Evolutionary conservation across 768 basidiomycete species (phyloP), one percentile per base, ranked within the genome.

Genomic region (Nidularia pulvinata): DNA sequence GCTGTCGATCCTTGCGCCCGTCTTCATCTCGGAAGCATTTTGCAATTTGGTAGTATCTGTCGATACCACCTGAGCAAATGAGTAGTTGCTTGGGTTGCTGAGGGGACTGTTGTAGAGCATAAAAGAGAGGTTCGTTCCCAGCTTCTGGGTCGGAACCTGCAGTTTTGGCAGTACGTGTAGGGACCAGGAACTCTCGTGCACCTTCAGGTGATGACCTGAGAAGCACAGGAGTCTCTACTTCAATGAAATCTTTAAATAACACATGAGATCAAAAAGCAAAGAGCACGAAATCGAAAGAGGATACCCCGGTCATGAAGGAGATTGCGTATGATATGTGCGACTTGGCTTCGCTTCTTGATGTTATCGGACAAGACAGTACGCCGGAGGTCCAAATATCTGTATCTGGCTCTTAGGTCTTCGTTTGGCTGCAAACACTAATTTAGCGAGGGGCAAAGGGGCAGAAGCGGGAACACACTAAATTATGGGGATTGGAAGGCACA

Each of bases 11-110:
- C 69, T 91, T 95, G 53, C 95, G 81, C 4, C 95, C 94, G 63
- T 93, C 93, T 69, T 98, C 95, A 68, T 98, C 95, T 45, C 95
- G 84, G 78, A 98, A 98, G 71, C 95, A 98, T 59, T 85, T 85
- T 11, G 95, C 95, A 50, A 98, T 78, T 68, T 98, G 95, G 71
- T 85, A 98, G 70, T 98, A 98, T 59, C 81, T 85, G 64, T 93
- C 89, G n/a, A 95, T 79, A 3, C 80, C 86, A 14, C 95, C 95
- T 7, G 95, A 96, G 57, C 88, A 88, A 22, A 97, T 90, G 52
- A 98, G 79, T 4, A 97, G 77, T 65, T 97, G 95, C 68, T 97
- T 98, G 3, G 94, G 93, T 69, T 96, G 95, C 66, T 98, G 95
- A 2, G 95, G 95, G 0, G 95, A 97, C 70, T 97, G 95, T 9